Conservation (phyloP, 495 filamentous ascomycete species). For the Hypoxylon fuscum region DNA sequence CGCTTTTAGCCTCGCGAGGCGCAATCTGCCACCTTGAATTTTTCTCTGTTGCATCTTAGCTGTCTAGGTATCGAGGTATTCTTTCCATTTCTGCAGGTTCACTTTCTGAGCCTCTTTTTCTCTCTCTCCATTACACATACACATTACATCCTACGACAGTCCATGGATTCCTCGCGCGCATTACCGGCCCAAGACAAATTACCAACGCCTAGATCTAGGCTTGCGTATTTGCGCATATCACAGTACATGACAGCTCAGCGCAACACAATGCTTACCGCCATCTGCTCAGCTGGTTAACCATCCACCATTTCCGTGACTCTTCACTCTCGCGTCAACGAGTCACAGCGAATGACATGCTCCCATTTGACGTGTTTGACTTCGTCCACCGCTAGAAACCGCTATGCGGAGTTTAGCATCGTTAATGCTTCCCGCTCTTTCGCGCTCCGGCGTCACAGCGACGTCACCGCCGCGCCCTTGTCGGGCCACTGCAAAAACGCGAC, state of each 20-base stretch:
- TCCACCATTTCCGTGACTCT: slow-evolving; percentile 34
- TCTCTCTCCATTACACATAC: too few relatives aligned
- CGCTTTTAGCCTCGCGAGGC: slow-evolving; percentile 41
- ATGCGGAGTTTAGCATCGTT: slow-evolving; percentile 5
- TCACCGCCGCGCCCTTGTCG: slow-evolving; percentile 10
- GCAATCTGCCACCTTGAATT: slow-evolving; percentile 30
- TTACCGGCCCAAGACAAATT: slow-evolving; percentile 22
- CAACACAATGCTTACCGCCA: slow-evolving; percentile 39
- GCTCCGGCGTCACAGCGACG: slow-evolving; percentile 31
- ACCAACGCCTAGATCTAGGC: slow-evolving; percentile 12
- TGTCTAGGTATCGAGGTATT: background rate
- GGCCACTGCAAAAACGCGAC: slow-evolving; percentile 4
- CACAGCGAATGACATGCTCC: slow-evolving; percentile 16
- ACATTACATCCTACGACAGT: slow-evolving; percentile 12
- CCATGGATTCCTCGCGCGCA: slow-evolving; percentile 8
- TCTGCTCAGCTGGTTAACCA: slow-evolving; percentile 29
- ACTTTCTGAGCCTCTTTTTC: slow-evolving; percentile 34
- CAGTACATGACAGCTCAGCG: slow-evolving; percentile 33
- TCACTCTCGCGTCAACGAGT: slow-evolving; percentile 14
- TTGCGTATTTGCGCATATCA: slow-evolving; percentile 32
- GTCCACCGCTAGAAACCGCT: slow-evolving; percentile 27
- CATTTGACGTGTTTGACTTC: slow-evolving; percentile 2
- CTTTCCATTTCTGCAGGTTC: background rate
- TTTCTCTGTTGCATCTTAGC: slow-evolving; percentile 4
- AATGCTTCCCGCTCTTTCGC: slow-evolving; percentile 34